Evolutionary conservation across 179 eudicot species (phyloP).

Genomic region (Amaranthus tricolor): DNA sequence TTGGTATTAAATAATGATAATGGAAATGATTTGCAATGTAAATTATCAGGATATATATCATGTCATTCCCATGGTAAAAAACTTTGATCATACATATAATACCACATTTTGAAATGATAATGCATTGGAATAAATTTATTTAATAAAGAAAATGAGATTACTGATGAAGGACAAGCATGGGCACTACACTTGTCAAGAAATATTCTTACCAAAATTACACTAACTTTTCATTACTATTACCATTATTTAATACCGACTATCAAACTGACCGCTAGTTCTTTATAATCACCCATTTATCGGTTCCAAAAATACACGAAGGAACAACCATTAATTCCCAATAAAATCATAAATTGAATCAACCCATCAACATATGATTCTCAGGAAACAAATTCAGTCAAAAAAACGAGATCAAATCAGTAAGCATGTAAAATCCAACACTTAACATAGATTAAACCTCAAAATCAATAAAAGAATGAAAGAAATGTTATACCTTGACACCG

Average conservation of each 20-base stretch:
- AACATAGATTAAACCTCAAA: background rate
- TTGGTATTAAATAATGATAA: too few species aligned
- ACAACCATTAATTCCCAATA: background rate
- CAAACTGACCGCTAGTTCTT: background rate
- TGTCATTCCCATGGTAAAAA: too few species aligned
- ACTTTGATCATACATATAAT: too few species aligned
- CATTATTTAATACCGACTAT: too few species aligned
- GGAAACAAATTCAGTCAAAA: background rate
- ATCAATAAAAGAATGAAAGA: background rate
- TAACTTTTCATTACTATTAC: too few species aligned
- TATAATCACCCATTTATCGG: background rate
- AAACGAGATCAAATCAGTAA: background rate
- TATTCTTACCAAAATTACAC: too few species aligned
- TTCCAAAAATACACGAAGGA: background rate
- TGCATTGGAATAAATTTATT: background rate
- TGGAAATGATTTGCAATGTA: too few species aligned
- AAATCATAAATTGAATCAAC: background rate
- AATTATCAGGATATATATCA: too few species aligned
- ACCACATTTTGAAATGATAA: too few species aligned
- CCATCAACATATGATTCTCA: background rate
- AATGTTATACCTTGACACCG: conserved; percentile 79
- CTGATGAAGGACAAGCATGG: too few species aligned
- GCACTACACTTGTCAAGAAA: too few species aligned
- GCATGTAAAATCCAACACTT: background rate
- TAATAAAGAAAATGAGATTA: background rate